These are phyloP conservation scores for Pharnaceum exiguum DNA, from an alignment of 148 eudicot species.

Conservation along the genomic window DNA sequence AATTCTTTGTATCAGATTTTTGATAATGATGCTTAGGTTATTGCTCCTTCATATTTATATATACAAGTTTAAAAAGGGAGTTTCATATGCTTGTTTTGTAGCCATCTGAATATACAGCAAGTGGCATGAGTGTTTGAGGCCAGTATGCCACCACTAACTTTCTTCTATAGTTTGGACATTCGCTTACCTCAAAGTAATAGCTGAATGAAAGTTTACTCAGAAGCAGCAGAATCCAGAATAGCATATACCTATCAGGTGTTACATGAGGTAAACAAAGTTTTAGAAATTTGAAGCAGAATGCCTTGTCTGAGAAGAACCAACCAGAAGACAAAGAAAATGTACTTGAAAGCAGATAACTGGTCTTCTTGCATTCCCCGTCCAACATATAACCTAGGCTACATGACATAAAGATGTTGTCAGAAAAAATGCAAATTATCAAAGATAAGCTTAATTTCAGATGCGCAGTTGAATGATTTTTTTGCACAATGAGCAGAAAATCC, in stretches of 20 bases:
- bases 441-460: too few relatives aligned
- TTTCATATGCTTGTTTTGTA: too few relatives aligned
- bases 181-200: slow-evolving; percentile 82
- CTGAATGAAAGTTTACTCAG: slow-evolving; percentile 88
- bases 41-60: too few relatives aligned
- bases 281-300: not conserved
- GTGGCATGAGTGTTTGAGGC: not conserved
- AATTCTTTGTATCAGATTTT: too few relatives aligned
- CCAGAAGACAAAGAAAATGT: slow-evolving; percentile 22
- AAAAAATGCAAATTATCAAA: too few relatives aligned
- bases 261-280: not conserved
- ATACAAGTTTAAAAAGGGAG: too few relatives aligned
- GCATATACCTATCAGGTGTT: slow-evolving; percentile 53
- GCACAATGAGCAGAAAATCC: too few relatives aligned
- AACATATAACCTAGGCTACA: slow-evolving; percentile 75
- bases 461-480: too few relatives aligned
- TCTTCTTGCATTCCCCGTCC: slow-evolving; percentile 99
- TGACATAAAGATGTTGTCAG: slow-evolving; percentile 17
- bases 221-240: slow-evolving; percentile 85
- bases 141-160: not conserved
- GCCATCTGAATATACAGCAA: too few relatives aligned
- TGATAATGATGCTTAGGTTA: too few relatives aligned
- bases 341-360: slow-evolving; percentile 77
- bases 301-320: slow-evolving; percentile 2
- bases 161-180: not conserved